Percentiles rank a stretch among this genome's conserved stretches.
phyloP scores from a whole-genome alignment of 139 green algal genomes.

The Zygnema cylindricum region DNA sequence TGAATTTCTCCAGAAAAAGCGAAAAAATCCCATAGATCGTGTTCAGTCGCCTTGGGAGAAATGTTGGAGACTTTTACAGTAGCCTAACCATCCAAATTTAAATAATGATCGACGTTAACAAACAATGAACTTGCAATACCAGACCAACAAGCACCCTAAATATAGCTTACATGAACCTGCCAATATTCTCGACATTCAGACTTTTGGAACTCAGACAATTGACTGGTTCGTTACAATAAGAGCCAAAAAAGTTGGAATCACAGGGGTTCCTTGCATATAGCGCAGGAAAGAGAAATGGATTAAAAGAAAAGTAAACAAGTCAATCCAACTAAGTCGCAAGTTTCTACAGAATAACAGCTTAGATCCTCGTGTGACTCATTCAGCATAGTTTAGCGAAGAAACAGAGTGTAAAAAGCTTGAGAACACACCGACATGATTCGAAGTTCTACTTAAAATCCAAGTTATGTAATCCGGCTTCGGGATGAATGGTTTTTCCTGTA shows the following conservation, averaged over 20 bases:
- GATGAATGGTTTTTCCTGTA: too few relatives aligned
- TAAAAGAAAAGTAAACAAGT: background rate
- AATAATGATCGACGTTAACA: too few relatives aligned
- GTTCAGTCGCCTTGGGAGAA: constrained; percentile 41
- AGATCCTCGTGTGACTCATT: background rate
- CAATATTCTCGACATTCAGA: background rate
- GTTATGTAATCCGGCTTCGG: too few relatives aligned
- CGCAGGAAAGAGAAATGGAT: too few relatives aligned
- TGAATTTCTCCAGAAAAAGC: constrained; percentile 51
- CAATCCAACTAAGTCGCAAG: background rate
- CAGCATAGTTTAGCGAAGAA: background rate
- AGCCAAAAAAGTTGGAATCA: background rate
- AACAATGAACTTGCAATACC: too few relatives aligned
- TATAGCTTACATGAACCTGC: background rate
- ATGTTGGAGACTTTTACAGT: constrained; percentile 54
- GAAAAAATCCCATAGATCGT: constrained; percentile 53
- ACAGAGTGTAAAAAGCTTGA: background rate
- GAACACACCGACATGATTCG: background rate
- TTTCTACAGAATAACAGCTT: background rate
- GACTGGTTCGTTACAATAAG: background rate
- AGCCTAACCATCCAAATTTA: constrained; percentile 29
- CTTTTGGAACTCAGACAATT: background rate
- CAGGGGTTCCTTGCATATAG: too few relatives aligned
- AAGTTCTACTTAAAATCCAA: too few relatives aligned
- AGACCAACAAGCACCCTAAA: background rate